Base-by-base conservation (phyloP, 305 asterid species). In the Rubia balearica region DNA sequence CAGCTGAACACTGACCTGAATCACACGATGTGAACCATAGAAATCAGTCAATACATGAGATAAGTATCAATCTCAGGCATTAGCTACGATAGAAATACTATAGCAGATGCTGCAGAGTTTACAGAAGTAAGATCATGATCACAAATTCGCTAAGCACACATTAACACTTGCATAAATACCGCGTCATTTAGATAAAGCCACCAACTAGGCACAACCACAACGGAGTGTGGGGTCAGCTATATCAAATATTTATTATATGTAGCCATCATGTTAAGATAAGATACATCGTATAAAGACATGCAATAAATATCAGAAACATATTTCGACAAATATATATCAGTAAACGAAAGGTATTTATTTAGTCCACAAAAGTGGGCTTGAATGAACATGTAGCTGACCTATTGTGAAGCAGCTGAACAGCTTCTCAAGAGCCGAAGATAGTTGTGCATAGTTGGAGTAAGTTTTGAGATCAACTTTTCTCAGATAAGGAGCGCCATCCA, bases 401-500 rank as follows among this genome's bases (percentile, higher is more conserved):
- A 90, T 85, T 63, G 96, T 88, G 33, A 89, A 92, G 86, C 98
- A 85, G 83, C 89, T 87, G 81, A 92, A 92, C 96, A 92, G 84
- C 85, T 87, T 92, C 88, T 89, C 92, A 17, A 92, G 94, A 76
- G 96, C 96, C 4, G 91, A 81, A 30, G 98, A 89, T 60, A 92
- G 87, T 70, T 88, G 84, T 1, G 85, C 77, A 62, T 92, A 92
- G 85, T 79, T 83, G 72, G 76, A 4, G 75, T 81, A 90, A 14
- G 85, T 84, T 71, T 85, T 89, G 65, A 89, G 92, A 77, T 92
- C 96, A 51, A 89, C 85, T 88, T 92, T 92, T 78, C 98, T 89
- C 79, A 92, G 72, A 74, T 91, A 91, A 13, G 97, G 96, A 77
- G 97, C 97, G 71, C 96, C 97, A 77, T 91, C 97, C 97, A 91